phyloP scores from a whole-genome alignment of 2,329 filamentous ascomycete genomes.

The Calonectria naviculata region DNA sequence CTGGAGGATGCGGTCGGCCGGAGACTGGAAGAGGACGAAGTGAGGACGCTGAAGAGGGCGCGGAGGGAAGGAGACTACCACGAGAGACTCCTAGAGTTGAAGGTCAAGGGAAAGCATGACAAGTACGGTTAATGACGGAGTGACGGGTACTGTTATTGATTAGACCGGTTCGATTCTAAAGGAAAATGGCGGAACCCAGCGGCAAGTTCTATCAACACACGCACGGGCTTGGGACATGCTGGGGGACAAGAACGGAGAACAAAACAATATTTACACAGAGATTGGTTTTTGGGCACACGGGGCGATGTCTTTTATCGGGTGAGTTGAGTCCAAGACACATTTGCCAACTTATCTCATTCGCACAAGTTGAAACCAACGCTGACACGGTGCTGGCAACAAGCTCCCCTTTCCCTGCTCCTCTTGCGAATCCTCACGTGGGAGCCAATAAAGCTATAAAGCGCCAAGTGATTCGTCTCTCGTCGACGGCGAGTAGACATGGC shows the following conservation, averaged over 20 bases:
- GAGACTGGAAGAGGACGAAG: slow-evolving; percentile 84
- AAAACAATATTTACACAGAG: not conserved
- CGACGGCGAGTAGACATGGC: slow-evolving; percentile 15
- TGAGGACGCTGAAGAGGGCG: slow-evolving; percentile 84
- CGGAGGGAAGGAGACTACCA: slow-evolving; percentile 90
- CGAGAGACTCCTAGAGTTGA: slow-evolving; percentile 85
- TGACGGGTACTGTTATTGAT: too few relatives aligned
- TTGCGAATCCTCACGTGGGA: not conserved
- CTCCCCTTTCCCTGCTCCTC: not conserved
- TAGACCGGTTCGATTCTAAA: too few relatives aligned
- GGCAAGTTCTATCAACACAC: not conserved
- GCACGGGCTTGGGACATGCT: not conserved
- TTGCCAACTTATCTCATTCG: not conserved
- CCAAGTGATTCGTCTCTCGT: not conserved
- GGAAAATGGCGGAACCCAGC: not conserved
- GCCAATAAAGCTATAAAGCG: slow-evolving; percentile 15
- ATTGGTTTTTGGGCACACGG: not conserved
- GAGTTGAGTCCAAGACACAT: not conserved
- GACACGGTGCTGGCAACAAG: not conserved
- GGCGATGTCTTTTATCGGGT: not conserved
- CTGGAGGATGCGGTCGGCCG: slow-evolving; percentile 85
- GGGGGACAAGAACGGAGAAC: not conserved
- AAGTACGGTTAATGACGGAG: slow-evolving; percentile 72
- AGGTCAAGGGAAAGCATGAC: slow-evolving; percentile 93
- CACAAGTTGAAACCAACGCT: not conserved